These are phyloP conservation scores for Colletotrichum filicis DNA, from an alignment of 2,329 filamentous ascomycete species.

Conservation along the genomic window DNA sequence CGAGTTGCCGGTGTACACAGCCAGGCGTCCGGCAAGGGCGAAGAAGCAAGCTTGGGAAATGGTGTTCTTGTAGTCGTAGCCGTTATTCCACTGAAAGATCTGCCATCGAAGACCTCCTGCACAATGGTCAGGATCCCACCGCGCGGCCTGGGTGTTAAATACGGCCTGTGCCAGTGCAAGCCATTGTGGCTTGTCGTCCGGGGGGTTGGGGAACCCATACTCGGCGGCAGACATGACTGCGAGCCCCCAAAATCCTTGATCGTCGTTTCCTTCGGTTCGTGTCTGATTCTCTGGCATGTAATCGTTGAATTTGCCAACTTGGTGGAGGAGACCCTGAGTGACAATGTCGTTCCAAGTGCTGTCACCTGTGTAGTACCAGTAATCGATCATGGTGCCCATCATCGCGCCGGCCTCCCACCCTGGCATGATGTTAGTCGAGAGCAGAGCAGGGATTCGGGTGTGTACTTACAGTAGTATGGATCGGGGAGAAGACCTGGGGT, in stretches of 20 bases:
- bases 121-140: slow-evolving; percentile 78
- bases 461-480: slow-evolving; percentile 64
- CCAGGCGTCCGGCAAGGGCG: slow-evolving; percentile 73
- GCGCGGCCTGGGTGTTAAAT: slow-evolving; percentile 80
- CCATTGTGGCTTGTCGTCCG: slow-evolving; percentile 69
- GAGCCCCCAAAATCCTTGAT: slow-evolving; percentile 80
- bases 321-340: slow-evolving; percentile 76
- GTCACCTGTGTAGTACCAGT: slow-evolving; percentile 87
- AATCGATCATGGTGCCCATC: slow-evolving; percentile 78
- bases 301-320: slow-evolving; percentile 77
- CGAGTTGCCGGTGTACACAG: slow-evolving; percentile 79
- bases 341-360: slow-evolving; percentile 75
- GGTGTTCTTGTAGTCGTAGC: slow-evolving; percentile 81
- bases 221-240: slow-evolving; percentile 78
- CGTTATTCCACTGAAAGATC: slow-evolving; percentile 84
- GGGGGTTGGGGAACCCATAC: slow-evolving; percentile 72
- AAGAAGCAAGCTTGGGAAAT: slow-evolving; percentile 73
- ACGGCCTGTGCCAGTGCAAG: slow-evolving; percentile 80
- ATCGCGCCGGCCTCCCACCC: slow-evolving; percentile 82
- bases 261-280: slow-evolving; percentile 76
- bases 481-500: slow-evolving; percentile 62
- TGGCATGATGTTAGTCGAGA: slow-evolving; percentile 39
- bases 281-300: slow-evolving; percentile 84
- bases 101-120: slow-evolving; percentile 86
- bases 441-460: too few relatives aligned